phyloP scores from a whole-genome alignment of 2,329 filamentous ascomycete genomes.

The Coniochaeta sp. region DNA sequence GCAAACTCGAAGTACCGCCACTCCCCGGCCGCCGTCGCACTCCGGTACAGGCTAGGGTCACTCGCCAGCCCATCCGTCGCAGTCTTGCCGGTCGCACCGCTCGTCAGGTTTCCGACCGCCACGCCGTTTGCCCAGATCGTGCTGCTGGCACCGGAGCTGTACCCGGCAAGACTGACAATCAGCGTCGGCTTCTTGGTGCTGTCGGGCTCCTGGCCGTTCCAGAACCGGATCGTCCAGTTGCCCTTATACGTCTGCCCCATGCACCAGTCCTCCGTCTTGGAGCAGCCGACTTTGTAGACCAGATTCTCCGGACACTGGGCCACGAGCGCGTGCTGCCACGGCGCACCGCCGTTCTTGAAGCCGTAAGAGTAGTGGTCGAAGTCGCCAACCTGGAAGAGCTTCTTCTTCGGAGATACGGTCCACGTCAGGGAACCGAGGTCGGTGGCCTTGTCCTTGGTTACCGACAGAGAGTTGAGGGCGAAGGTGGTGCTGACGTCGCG shows the following conservation, averaged over 20 bases:
- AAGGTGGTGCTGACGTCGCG: constrained; percentile 36
- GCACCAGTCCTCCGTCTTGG: constrained; percentile 35
- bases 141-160: constrained; percentile 30
- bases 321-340: constrained; percentile 35
- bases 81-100: constrained; percentile 8
- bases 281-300: constrained; percentile 32
- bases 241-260: constrained; percentile 34
- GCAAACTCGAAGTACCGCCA: constrained; percentile 35
- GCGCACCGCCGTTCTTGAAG: constrained; percentile 33
- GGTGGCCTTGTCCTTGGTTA: constrained; percentile 23
- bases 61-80: constrained; percentile 19
- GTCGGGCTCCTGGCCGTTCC: constrained; percentile 5
- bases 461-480: constrained; percentile 29
- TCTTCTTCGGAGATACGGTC: constrained; percentile 26
- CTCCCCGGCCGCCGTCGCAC: constrained; percentile 36
- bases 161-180: constrained; percentile 35
- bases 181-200: constrained; percentile 10
- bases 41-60: constrained; percentile 39
- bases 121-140: constrained; percentile 31
- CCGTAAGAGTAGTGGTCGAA: constrained; percentile 37
- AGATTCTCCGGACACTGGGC: constrained; percentile 34
- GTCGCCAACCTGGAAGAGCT: constrained; percentile 40
- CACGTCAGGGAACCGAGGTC: constrained; percentile 31
- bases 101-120: constrained; percentile 32
- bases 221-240: constrained; percentile 27